These are phyloP conservation scores for Chlamydomonas schloesseri DNA, from an alignment of 139 green algal species.

Conservation along the genomic window DNA sequence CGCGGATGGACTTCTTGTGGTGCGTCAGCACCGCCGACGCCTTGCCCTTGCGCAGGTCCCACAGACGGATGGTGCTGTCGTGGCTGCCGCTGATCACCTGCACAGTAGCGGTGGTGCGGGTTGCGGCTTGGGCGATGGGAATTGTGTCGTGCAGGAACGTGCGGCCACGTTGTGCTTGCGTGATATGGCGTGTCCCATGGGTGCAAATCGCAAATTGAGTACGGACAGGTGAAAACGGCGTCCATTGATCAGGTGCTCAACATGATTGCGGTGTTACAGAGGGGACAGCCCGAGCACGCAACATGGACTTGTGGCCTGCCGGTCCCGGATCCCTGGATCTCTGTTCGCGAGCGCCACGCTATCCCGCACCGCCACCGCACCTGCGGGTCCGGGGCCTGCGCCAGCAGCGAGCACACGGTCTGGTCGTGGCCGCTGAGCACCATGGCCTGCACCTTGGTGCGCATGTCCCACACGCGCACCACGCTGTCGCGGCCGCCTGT, in stretches of 20 bases:
- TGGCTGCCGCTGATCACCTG: constrained; percentile 90
- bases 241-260: no score
- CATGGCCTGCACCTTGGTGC: constrained; percentile 82
- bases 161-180: no score
- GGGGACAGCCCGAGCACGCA: no score
- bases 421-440: constrained; percentile 92
- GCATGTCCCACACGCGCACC: constrained; percentile 98
- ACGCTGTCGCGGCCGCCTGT: constrained; percentile 92
- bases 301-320: no score
- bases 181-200: no score
- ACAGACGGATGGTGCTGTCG: constrained; percentile 74
- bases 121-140: no score
- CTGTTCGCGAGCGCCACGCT: no score
- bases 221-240: no score
- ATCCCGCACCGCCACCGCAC: no score
- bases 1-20: constrained; percentile 96
- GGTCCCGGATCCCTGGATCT: no score
- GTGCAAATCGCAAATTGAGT: no score
- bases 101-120: not conserved
- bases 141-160: not conserved
- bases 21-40: constrained; percentile 93
- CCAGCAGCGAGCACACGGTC: constrained; percentile 92
- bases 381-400: constrained; percentile 89
- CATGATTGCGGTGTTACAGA: no score
- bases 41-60: constrained; percentile 79